These are phyloP conservation scores for Monilinia vaccinii-corymbosi DNA, from an alignment of 2,329 filamentous ascomycete species.

Conservation along the genomic window DNA sequence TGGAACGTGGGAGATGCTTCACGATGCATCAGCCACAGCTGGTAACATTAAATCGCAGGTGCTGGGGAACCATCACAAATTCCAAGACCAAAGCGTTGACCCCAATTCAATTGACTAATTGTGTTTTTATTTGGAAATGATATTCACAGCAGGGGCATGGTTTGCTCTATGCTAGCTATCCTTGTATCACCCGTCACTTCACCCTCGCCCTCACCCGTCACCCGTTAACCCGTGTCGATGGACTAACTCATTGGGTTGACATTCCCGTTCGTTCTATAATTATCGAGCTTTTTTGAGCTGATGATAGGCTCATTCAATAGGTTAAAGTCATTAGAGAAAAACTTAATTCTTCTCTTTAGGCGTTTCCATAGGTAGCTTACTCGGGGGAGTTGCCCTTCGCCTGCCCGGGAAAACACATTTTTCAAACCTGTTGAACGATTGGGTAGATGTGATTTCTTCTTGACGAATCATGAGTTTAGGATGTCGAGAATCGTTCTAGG, in stretches of 20 bases:
- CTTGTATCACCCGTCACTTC: neutral
- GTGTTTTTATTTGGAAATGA: neutral
- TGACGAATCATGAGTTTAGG: constrained; percentile 16
- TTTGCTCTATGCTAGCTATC: neutral
- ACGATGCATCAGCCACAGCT: neutral
- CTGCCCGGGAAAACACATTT: constrained; percentile 15
- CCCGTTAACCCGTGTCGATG: neutral
- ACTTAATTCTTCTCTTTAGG: neutral
- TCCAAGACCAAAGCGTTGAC: neutral
- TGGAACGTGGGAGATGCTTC: neutral
- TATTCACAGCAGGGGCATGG: neutral
- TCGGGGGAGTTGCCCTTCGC: constrained; percentile 11
- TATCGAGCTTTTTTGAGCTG: neutral
- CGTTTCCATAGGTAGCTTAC: constrained; percentile 3
- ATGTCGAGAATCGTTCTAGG: neutral
- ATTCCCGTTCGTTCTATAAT: neutral
- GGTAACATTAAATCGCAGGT: neutral
- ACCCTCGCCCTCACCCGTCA: no score
- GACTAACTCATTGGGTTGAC: neutral
- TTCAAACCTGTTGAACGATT: constrained; percentile 18
- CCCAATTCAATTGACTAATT: neutral
- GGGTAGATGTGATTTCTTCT: constrained; percentile 16
- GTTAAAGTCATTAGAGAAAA: neutral
- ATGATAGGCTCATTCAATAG: neutral
- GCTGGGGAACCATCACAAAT: neutral